These are phyloP conservation scores for Hortiboletus campestris DNA, from an alignment of 768 basidiomycete genomes.

Conservation along the genomic window DNA sequence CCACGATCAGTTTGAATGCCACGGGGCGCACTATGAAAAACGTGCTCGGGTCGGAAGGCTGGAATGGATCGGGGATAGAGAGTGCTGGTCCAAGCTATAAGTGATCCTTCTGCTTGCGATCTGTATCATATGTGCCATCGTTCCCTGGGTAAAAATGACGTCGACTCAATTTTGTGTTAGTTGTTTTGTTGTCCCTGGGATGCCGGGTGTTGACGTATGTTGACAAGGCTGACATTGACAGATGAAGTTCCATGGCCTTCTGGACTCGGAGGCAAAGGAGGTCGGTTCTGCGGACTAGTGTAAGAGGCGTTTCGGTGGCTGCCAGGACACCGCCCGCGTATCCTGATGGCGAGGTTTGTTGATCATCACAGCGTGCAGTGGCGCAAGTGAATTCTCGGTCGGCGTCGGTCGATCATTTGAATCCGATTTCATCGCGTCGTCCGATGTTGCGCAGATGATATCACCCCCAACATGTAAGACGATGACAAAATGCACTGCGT, in stretches of 20 bases:
- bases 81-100: too few species aligned
- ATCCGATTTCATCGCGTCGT: constrained; percentile 6
- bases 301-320: background rate
- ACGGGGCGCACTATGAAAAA: too few species aligned
- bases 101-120: too few species aligned
- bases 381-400: background rate
- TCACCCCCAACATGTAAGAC: constrained; percentile 9
- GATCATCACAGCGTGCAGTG: background rate
- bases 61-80: too few species aligned
- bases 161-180: too few species aligned
- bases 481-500: background rate
- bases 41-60: background rate
- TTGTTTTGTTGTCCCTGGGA: too few species aligned
- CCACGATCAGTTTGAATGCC: background rate
- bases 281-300: background rate
- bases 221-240: background rate
- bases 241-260: background rate
- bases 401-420: background rate
- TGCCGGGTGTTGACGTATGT: background rate
- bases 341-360: background rate
- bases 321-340: too few species aligned
- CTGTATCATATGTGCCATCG: too few species aligned
- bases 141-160: too few species aligned
- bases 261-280: background rate
- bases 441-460: constrained; percentile 9